Base-by-base conservation (phyloP, 495 filamentous ascomycete species). In the Hyaloscypha bicolor region DNA sequence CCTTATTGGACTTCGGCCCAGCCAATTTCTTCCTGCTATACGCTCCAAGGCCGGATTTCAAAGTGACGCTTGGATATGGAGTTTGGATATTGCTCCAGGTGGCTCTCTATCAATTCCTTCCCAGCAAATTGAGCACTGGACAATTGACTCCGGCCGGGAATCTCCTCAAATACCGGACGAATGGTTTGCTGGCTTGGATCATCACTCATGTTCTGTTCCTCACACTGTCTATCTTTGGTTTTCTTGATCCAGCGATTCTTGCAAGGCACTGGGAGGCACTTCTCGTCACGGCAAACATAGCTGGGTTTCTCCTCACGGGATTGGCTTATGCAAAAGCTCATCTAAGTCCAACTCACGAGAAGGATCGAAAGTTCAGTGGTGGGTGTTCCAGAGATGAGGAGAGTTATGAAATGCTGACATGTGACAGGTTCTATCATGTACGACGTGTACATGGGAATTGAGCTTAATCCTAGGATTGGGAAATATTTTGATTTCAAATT, bases 381-480 rank as follows among this genome's bases (percentile, higher is more conserved):
- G 61, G 12, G 75, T 73, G 42, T 31, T 35, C 25, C 21, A 14
- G 11, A 51, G 14, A n/a, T 21, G 14, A n/a, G 9, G 30, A 11
- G 32, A n/a, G 12, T 4, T 16, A 9, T 9, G 6, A 45, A 9
- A 63, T 71, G 6, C 67, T 60, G 6, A 63, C 39, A 32, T 32
- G 29, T 51, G 58, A 60, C 39, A 80, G 79, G 79, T 21, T 79
- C 76, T 21, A 68, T 71, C n/a, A 60, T 81, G 22, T 81, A 81
- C 39, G 81, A 83, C 60, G 76, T 80, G 57, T 80, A 78, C 62
- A 78, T 79, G 71, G 81, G 81, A 8, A 76, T 83, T 55, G 82
- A 85, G 68, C 62, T 85, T 6, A 83, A 83, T 66, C 82, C 82
- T 11, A 77, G 82, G 29, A 73, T 83, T 57, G 82, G 82, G 3